Conservation (phyloP, 2,329 filamentous ascomycete genomes). For the Botrytis fragariae region DNA sequence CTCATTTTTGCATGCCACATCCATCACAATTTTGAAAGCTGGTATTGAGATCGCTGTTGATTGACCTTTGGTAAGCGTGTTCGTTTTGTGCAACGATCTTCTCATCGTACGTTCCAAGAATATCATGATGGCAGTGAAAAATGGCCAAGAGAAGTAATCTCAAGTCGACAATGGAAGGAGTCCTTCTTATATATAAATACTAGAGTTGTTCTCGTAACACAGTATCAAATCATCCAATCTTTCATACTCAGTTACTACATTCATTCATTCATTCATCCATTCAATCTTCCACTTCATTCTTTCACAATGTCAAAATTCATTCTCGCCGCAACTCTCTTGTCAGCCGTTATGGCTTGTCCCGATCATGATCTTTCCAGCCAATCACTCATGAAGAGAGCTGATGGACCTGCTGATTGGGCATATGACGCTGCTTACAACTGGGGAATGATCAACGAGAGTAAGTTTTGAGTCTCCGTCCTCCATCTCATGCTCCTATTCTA, state of each 20-base stretch:
- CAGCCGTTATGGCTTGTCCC: slow-evolving; percentile 28
- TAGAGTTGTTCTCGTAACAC: background rate
- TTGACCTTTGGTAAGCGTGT: background rate
- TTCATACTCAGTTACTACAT: background rate
- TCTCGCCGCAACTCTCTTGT: slow-evolving; percentile 19
- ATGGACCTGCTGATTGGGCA: slow-evolving; percentile 32
- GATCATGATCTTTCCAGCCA: slow-evolving; percentile 25
- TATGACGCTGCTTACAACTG: slow-evolving; percentile 44
- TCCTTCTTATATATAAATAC: background rate
- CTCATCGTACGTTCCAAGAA: background rate
- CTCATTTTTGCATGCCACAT: background rate
- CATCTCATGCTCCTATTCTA: background rate
- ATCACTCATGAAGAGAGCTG: slow-evolving; percentile 22
- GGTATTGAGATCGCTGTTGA: background rate
- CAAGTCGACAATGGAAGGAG: background rate
- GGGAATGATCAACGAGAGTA: slow-evolving; percentile 40
- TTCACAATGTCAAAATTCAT: slow-evolving; percentile 9
- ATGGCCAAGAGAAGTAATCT: background rate
- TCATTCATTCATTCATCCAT: background rate
- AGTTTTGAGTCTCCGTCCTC: slow-evolving; percentile 13
- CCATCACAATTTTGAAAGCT: background rate
- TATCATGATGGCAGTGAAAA: background rate
- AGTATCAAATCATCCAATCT: background rate
- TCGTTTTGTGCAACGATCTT: background rate
- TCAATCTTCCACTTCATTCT: background rate